Evolutionary conservation across 2,329 filamentous ascomycete genomes (phyloP), one percentile per base, ranked within the genome.

Genomic region (Eutypa lata): DNA sequence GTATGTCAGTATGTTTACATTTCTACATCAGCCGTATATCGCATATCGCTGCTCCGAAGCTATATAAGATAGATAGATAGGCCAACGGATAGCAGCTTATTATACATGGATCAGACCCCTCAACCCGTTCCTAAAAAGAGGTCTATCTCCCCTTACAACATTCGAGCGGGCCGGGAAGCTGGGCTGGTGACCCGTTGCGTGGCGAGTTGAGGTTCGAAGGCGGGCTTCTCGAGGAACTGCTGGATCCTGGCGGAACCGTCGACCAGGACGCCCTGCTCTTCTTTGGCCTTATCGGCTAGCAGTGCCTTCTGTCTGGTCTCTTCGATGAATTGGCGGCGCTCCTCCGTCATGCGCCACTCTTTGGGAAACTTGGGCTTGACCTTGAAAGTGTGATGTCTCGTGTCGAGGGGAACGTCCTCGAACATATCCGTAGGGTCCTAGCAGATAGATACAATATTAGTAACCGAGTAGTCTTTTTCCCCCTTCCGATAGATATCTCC

Each of bases 321-420:
- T n/a, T 83, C 80, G 48, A 97, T 75, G 70, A 88, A 79, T 64
- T 75, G 68, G 66, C 79, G 81, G 57, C 90, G 80, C 72, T 89
- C 78, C 46, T 82, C 73, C 2, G 88, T 92, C 79, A 99, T 74
- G 54, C 81, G 82, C 94, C 94, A 99, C 61, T 86, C 83, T 61
- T 84, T 80, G 2, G 94, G 94, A 71, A 97, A 97, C 58, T 77
- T 80, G 51, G 83, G 78, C 67, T 82, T 83, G 42, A 70, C 70
- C 76, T 88, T 89, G 57, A 81, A 78, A 65, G 82, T 86, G 76
- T 93, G 86, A 71, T 97, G 93, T 63, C 94, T 82, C 55, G 90
- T 87, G 67, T 99, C 92, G 47, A 97, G 80, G 2, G 94, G 93
- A 28, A 99, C 74, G 68, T 99, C 94, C 59, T 86, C 86, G 65